Evolutionary conservation across 805 yeast species (phyloP).

Genomic region (Saturnispora dispora): DNA sequence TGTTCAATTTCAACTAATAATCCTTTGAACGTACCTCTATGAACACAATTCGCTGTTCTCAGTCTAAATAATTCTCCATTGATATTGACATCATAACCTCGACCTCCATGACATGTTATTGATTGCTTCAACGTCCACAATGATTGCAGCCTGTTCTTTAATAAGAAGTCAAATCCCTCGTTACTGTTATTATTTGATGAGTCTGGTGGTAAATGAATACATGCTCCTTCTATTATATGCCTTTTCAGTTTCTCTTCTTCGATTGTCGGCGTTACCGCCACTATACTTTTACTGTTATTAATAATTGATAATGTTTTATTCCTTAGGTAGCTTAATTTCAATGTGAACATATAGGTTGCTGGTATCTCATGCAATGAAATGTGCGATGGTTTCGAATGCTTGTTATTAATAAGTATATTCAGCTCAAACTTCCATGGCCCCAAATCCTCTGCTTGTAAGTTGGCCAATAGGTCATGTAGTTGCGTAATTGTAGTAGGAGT

Average conservation of each 20-base stretch:
- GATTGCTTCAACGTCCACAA: slow-evolving; percentile 63
- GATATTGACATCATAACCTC: slow-evolving; percentile 36
- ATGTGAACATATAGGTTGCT: slow-evolving; percentile 40
- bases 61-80: slow-evolving; percentile 39
- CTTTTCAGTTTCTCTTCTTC: slow-evolving; percentile 18
- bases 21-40: slow-evolving; percentile 69
- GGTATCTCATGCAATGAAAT: slow-evolving; percentile 30
- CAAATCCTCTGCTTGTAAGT: slow-evolving; percentile 50
- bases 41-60: slow-evolving; percentile 59
- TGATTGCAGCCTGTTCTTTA: slow-evolving; percentile 52
- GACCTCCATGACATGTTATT: slow-evolving; percentile 69
- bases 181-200: slow-evolving; percentile 13
- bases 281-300: slow-evolving; percentile 33
- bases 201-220: slow-evolving; percentile 32
- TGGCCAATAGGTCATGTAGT: slow-evolving; percentile 63
- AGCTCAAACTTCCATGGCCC: slow-evolving; percentile 66
- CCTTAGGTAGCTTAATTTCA: slow-evolving; percentile 41
- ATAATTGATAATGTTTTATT: slow-evolving; percentile 38
- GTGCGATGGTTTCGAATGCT: slow-evolving; percentile 36
- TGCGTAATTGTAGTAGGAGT: slow-evolving; percentile 54
- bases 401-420: slow-evolving; percentile 58
- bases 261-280: slow-evolving; percentile 24
- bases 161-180: slow-evolving; percentile 48
- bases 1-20: slow-evolving; percentile 53
- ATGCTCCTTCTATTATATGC: slow-evolving; percentile 36